These are phyloP conservation scores for Kazachstania psychrophila DNA, from an alignment of 805 yeast species.

Conservation along the genomic window DNA sequence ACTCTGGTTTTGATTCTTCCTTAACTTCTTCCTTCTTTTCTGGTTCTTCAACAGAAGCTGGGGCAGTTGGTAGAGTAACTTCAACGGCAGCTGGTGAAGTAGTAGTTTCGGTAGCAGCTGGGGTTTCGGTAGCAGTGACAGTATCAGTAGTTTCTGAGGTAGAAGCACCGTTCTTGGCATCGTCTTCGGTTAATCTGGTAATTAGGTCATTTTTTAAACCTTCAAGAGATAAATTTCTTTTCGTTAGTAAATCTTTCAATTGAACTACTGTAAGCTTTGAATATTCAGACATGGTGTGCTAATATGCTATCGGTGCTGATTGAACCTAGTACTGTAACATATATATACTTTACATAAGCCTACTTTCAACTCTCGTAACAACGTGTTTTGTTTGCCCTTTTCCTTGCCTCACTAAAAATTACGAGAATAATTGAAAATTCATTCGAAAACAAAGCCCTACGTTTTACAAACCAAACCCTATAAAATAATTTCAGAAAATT, in stretches of 20 bases:
- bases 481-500: too few species aligned
- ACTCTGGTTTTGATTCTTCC: slow-evolving; percentile 21
- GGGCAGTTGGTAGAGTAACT: slow-evolving; percentile 4
- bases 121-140: background rate
- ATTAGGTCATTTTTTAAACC: slow-evolving; percentile 80
- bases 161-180: slow-evolving; percentile 9
- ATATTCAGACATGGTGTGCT: slow-evolving; percentile 53
- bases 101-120: slow-evolving; percentile 4
- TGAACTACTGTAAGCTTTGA: slow-evolving; percentile 72
- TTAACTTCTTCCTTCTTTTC: slow-evolving; percentile 4
- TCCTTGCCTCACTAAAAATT: too few species aligned
- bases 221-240: slow-evolving; percentile 53
- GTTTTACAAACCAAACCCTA: too few species aligned
- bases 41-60: slow-evolving; percentile 1
- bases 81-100: slow-evolving; percentile 2
- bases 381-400: too few species aligned
- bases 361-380: too few species aligned
- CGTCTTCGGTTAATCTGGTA: slow-evolving; percentile 37
- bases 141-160: background rate
- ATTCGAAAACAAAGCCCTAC: too few species aligned
- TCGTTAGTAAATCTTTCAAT: slow-evolving; percentile 66
- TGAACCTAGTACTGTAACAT: too few species aligned
- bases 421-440: too few species aligned
- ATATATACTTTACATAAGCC: too few species aligned
- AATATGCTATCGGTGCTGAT: too few species aligned